These are phyloP conservation scores for Russula sp. DNA, from an alignment of 768 basidiomycete genomes.

Conservation along the genomic window DNA sequence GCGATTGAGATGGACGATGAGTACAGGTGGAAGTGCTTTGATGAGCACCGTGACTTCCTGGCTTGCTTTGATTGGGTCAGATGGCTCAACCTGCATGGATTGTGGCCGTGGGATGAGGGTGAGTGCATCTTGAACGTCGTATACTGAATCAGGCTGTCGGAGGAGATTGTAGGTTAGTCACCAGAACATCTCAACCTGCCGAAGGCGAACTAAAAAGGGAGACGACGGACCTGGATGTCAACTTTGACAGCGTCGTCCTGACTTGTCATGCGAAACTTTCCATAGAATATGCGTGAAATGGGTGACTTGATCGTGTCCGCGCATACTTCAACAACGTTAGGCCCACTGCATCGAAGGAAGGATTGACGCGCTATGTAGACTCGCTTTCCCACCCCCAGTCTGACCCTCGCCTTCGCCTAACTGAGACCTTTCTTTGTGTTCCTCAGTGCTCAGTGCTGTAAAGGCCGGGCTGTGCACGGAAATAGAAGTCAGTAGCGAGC, in stretches of 20 bases:
- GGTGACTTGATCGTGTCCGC: conserved; percentile 57
- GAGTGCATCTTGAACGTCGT: conserved; percentile 81
- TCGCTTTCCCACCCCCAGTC: conserved; percentile 86
- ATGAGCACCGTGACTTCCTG: conserved; percentile 59
- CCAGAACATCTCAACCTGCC: too few relatives aligned
- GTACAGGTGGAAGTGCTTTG: conserved; percentile 76
- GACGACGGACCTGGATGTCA: conserved; percentile 71
- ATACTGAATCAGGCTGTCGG: conserved; percentile 64
- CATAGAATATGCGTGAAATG: conserved; percentile 89
- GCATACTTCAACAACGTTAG: neutral
- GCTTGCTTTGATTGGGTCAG: conserved; percentile 59
- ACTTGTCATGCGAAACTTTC: conserved; percentile 81
- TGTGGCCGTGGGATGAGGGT: conserved; percentile 74
- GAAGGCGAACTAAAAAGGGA: too few relatives aligned
- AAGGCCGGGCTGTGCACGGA: conserved; percentile 39
- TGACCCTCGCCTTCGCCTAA: conserved; percentile 74
- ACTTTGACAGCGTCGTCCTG: conserved; percentile 83
- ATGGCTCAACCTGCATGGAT: conserved; percentile 61
- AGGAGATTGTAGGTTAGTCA: neutral
- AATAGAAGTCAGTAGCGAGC: conserved; percentile 49
- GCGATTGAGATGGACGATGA: conserved; percentile 86
- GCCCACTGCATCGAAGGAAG: neutral
- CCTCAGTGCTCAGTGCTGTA: conserved; percentile 40
- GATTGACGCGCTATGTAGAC: conserved; percentile 68
- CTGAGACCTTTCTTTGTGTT: conserved; percentile 43